phyloP scores from a whole-genome alignment of 2,329 filamentous ascomycete genomes.

The Xylogone sp. region DNA sequence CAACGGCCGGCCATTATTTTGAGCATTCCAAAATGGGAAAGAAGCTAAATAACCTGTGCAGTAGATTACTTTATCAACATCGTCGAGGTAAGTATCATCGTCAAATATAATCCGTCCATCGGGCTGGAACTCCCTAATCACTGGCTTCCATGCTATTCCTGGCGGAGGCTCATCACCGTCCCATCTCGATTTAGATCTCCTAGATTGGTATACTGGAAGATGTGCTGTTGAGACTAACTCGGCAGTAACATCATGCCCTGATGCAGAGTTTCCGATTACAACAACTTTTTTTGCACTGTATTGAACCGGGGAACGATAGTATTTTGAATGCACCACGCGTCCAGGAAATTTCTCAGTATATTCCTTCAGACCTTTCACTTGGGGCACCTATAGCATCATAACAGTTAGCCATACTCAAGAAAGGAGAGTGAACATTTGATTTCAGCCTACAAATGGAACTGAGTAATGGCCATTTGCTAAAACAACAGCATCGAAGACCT shows the following conservation, averaged over 20 bases:
- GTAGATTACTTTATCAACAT: conserved; percentile 75
- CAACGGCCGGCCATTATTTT: conserved; percentile 40
- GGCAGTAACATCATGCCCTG: conserved; percentile 73
- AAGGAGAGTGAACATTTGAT: too few relatives aligned
- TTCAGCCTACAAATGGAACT: conserved; percentile 50
- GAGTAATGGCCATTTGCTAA: conserved; percentile 73
- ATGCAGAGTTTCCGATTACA: conserved; percentile 80
- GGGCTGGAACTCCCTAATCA: conserved; percentile 40
- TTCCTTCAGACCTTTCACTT: conserved; percentile 51
- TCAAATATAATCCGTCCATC: conserved; percentile 51
- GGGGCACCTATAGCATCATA: conserved; percentile 41
- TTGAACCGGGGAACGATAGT: conserved; percentile 62
- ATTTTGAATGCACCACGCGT: conserved; percentile 69
- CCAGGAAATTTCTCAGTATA: conserved; percentile 58
- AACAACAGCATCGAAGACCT: conserved; percentile 64
- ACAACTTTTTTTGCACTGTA: conserved; percentile 70
- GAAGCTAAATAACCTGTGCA: conserved; percentile 85
- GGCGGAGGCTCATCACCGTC: conserved; percentile 43
- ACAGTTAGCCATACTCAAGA: too few relatives aligned
- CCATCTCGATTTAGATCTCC: conserved; percentile 44
- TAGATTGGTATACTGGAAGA: conserved; percentile 47
- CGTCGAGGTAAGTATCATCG: conserved; percentile 57
- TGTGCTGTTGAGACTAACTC: conserved; percentile 46
- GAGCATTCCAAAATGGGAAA: conserved; percentile 63
- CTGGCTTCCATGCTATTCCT: conserved; percentile 50